These are phyloP conservation scores for Pyrus bretschneideri DNA, from an alignment of 306 rosid species.

Conservation along the genomic window DNA sequence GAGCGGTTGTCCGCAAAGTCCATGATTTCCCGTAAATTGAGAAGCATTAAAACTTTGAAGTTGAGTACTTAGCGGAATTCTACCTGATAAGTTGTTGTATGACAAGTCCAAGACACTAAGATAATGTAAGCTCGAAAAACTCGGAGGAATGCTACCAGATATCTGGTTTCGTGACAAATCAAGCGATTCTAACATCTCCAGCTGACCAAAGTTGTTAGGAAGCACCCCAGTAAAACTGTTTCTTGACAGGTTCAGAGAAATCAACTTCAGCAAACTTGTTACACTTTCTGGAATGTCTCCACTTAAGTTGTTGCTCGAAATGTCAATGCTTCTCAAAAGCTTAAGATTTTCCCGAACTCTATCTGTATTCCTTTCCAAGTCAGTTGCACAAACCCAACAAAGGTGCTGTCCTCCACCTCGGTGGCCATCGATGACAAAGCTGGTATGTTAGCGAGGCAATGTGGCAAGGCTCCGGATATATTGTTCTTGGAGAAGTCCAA, in stretches of 20 bases:
- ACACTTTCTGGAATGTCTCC: slow-evolving; percentile 19
- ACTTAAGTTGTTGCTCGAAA: slow-evolving; percentile 19
- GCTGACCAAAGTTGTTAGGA: neutral
- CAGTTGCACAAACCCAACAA: neutral
- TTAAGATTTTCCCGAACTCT: neutral
- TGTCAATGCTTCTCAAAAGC: slow-evolving; percentile 14
- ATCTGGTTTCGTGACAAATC: slow-evolving; percentile 26
- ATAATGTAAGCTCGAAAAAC: neutral
- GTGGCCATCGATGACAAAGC: slow-evolving; percentile 5
- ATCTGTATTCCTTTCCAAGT: slow-evolving; percentile 17
- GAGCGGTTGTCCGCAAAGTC: slow-evolving; percentile 26
- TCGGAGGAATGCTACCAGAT: slow-evolving; percentile 13
- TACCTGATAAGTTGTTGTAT: slow-evolving; percentile 10
- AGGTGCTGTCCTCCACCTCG: neutral
- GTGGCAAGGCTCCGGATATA: neutral
- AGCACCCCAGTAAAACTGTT: slow-evolving; percentile 11
- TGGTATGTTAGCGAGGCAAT: slow-evolving; percentile 6
- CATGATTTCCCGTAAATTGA: slow-evolving; percentile 8
- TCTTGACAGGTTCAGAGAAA: slow-evolving; percentile 15
- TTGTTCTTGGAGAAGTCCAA: slow-evolving; percentile 11
- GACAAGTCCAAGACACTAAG: slow-evolving; percentile 9
- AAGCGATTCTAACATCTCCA: slow-evolving; percentile 11
- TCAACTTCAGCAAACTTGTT: neutral
- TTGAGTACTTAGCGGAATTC: slow-evolving; percentile 19
- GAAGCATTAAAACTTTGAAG: neutral